Evolutionary conservation across 306 rosid species (phyloP).

Genomic region (Rosa rugosa): DNA sequence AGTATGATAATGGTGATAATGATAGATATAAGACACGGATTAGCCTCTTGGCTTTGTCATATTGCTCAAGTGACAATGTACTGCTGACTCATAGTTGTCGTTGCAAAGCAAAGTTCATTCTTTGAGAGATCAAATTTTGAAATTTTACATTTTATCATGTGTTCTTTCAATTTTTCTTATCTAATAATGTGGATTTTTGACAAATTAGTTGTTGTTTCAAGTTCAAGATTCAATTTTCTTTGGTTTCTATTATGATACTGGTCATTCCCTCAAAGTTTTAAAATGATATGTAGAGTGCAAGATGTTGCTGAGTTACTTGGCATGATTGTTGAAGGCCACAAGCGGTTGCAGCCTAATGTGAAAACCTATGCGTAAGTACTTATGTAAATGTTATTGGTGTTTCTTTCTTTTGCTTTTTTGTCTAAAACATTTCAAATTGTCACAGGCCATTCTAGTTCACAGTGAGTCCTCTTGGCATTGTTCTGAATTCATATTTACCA

Average conservation of each 20-base stretch:
- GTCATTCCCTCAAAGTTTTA: constrained; percentile 20
- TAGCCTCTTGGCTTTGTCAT: neutral
- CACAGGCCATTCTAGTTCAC: neutral
- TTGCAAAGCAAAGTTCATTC: neutral
- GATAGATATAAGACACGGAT: neutral
- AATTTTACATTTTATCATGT: neutral
- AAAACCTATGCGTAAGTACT: constrained; percentile 80
- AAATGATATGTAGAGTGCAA: constrained; percentile 63
- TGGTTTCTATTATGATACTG: neutral
- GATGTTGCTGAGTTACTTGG: constrained; percentile 99
- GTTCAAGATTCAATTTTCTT: constrained; percentile 1
- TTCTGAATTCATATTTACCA: neutral
- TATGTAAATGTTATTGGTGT: neutral
- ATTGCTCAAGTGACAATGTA: neutral
- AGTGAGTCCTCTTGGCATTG: neutral
- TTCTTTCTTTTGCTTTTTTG: neutral
- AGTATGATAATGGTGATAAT: neutral
- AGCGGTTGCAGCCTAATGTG: constrained; percentile 88
- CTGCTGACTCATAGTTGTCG: neutral
- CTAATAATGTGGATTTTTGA: neutral
- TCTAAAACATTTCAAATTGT: neutral
- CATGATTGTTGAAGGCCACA: constrained; percentile 91
- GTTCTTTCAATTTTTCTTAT: neutral
- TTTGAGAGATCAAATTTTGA: neutral
- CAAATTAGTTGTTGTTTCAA: neutral